These are phyloP conservation scores for Sporothrix dimorphospora DNA, from an alignment of 2,329 filamentous ascomycete species.

Conservation along the genomic window DNA sequence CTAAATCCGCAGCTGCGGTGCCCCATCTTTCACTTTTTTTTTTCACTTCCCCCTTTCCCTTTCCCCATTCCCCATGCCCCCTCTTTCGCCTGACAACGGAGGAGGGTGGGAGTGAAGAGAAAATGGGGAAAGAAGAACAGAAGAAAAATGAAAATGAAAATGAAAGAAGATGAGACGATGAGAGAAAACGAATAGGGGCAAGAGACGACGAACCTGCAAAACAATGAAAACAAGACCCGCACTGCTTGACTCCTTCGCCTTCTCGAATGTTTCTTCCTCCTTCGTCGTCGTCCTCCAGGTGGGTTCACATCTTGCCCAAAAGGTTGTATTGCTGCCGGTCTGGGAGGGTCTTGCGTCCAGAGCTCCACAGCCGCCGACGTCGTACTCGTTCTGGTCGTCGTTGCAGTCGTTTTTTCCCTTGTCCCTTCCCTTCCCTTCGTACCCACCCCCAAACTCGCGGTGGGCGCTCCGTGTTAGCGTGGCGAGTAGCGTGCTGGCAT, in stretches of 20 bases:
- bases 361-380: slow-evolving; percentile 9
- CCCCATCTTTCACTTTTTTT: slow-evolving; percentile 8
- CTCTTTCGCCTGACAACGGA: not conserved
- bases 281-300: not conserved
- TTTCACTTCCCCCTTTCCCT: not conserved
- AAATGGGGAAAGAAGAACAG: not conserved
- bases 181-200: not conserved
- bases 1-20: slow-evolving; percentile 6
- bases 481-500: slow-evolving; percentile 14
- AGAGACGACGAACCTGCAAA: not conserved
- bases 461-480: slow-evolving; percentile 7
- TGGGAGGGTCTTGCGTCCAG: not conserved
- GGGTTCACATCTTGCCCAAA: not conserved
- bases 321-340: slow-evolving; percentile 5
- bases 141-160: not conserved
- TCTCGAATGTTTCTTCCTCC: slow-evolving; percentile 14
- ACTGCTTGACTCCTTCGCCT: not conserved
- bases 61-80: slow-evolving; percentile 14
- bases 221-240: slow-evolving; percentile 3
- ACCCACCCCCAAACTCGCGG: slow-evolving; percentile 16
- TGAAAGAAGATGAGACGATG: not conserved
- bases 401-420: slow-evolving; percentile 2
- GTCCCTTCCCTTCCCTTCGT: not conserved
- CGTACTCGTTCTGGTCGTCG: not conserved
- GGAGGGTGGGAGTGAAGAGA: not conserved